phyloP scores from a whole-genome alignment of 1,284 basidiomycete genomes.

The Calocybe gambosa region DNA sequence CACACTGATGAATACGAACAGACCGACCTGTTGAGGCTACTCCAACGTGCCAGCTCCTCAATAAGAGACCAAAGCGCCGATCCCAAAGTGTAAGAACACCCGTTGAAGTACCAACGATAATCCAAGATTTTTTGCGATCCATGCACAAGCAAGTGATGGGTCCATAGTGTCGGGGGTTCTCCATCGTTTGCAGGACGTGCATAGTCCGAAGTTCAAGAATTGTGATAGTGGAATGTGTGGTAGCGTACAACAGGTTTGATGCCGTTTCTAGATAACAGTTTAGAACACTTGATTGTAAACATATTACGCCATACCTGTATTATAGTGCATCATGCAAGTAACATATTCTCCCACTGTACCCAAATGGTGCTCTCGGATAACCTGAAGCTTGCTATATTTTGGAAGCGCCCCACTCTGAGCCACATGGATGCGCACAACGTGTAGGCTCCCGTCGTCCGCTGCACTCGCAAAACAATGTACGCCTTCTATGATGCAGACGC shows the following conservation, averaged over 20 bases:
- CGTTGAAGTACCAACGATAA: constrained; percentile 79
- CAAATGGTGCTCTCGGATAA: constrained; percentile 68
- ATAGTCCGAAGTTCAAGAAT: constrained; percentile 87
- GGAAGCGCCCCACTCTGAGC: constrained; percentile 57
- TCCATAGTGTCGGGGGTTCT: constrained; percentile 83
- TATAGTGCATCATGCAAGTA: constrained; percentile 72
- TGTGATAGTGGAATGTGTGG: constrained; percentile 72
- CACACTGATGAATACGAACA: constrained; percentile 63
- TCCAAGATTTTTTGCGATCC: constrained; percentile 80
- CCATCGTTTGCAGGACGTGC: constrained; percentile 68
- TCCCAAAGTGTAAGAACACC: constrained; percentile 91
- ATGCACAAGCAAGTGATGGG: constrained; percentile 82
- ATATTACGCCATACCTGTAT: constrained; percentile 48
- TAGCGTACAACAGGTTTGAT: constrained; percentile 80
- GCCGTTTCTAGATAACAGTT: constrained; percentile 41
- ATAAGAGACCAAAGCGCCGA: constrained; percentile 83
- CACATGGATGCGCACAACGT: constrained; percentile 77
- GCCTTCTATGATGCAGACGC: constrained; percentile 76
- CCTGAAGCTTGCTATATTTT: constrained; percentile 76
- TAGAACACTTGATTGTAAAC: background rate
- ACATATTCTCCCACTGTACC: constrained; percentile 70
- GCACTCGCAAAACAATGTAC: constrained; percentile 88
- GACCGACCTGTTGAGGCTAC: constrained; percentile 45
- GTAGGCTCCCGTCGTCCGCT: constrained; percentile 79
- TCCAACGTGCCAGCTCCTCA: constrained; percentile 85